These are phyloP conservation scores for Wickerhamiella occidentalis DNA, from an alignment of 805 yeast genomes.

Conservation along the genomic window DNA sequence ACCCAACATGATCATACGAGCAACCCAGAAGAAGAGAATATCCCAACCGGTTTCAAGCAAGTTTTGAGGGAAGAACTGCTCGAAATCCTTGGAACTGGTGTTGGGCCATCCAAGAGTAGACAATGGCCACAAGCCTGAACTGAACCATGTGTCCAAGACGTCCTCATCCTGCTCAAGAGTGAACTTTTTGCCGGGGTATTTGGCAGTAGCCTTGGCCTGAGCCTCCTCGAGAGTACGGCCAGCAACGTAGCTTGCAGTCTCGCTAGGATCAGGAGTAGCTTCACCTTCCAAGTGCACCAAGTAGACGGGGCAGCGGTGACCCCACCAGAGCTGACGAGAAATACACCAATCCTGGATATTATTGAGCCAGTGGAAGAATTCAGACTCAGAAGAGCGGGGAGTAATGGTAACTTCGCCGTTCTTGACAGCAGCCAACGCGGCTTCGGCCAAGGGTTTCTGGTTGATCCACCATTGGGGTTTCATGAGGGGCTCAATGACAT, in stretches of 20 bases:
- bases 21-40: constrained; percentile 96
- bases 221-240: constrained; percentile 82
- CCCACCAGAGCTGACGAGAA: constrained; percentile 91
- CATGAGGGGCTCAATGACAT: constrained; percentile 87
- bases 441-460: constrained; percentile 77
- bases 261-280: constrained; percentile 42
- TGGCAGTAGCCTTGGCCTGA: constrained; percentile 57
- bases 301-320: constrained; percentile 96
- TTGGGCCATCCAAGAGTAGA: constrained; percentile 96
- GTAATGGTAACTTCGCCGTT: constrained; percentile 67
- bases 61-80: constrained; percentile 75
- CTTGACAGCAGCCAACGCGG: constrained; percentile 74
- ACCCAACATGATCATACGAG: constrained; percentile 89
- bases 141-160: constrained; percentile 97
- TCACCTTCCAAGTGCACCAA: constrained; percentile 67
- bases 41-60: constrained; percentile 99
- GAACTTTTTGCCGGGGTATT: constrained; percentile 58
- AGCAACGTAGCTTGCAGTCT: constrained; percentile 78
- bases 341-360: constrained; percentile 99
- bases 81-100: constrained; percentile 49
- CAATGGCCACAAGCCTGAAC: constrained; percentile 96
- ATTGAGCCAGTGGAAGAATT: constrained; percentile 90
- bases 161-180: constrained; percentile 92
- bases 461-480: constrained; percentile 99
- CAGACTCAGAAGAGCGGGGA: constrained; percentile 85